Percentiles rank a stretch among this genome's conserved stretches.
These are phyloP conservation scores for Thelephora ganbajun DNA, from an alignment of 768 basidiomycete genomes.

Conservation along the genomic window DNA sequence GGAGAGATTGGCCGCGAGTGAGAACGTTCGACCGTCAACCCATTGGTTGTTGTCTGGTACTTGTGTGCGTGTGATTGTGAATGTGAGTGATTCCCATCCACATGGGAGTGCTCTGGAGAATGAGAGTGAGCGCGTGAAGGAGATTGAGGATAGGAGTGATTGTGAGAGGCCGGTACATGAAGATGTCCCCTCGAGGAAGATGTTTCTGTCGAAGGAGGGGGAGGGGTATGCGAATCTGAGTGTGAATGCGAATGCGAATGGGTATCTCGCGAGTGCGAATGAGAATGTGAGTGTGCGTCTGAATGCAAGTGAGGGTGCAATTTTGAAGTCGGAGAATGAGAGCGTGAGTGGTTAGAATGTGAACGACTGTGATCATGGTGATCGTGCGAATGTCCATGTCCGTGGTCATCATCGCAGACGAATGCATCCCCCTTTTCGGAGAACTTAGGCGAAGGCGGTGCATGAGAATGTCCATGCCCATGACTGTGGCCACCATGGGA, in stretches of 20 bases:
- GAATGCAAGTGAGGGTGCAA: conserved; percentile 6
- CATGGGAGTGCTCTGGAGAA: conserved; percentile 12
- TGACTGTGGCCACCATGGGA: conserved; percentile 3
- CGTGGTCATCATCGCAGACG: conserved; percentile 7
- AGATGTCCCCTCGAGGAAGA: conserved; percentile 12
- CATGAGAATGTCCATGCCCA: conserved; percentile 17
- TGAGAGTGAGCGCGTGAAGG: conserved; percentile 16
- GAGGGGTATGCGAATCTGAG: conserved; percentile 8
- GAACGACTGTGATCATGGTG: conserved; percentile 11
- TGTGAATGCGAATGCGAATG: conserved; percentile 10
- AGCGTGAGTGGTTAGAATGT: conserved; percentile 4
- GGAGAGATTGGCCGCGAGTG: conserved; percentile 6
- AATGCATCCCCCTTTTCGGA: background rate
- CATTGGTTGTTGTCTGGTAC: conserved; percentile 3
- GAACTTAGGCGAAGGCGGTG: conserved; percentile 15
- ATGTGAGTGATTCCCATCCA: conserved; percentile 13
- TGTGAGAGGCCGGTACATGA: conserved; percentile 1
- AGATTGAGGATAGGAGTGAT: conserved; percentile 10
- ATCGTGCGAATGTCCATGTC: conserved; percentile 5
- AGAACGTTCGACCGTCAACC: conserved; percentile 1
- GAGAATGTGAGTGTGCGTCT: conserved; percentile 7
- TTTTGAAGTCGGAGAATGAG: too few relatives aligned
- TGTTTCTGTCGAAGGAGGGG: conserved; percentile 11
- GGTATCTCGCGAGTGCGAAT: conserved; percentile 6
- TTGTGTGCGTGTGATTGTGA: conserved; percentile 17